Evolutionary conservation across 805 yeast species (phyloP).

Genomic region (Zygotorulaspora sp.): DNA sequence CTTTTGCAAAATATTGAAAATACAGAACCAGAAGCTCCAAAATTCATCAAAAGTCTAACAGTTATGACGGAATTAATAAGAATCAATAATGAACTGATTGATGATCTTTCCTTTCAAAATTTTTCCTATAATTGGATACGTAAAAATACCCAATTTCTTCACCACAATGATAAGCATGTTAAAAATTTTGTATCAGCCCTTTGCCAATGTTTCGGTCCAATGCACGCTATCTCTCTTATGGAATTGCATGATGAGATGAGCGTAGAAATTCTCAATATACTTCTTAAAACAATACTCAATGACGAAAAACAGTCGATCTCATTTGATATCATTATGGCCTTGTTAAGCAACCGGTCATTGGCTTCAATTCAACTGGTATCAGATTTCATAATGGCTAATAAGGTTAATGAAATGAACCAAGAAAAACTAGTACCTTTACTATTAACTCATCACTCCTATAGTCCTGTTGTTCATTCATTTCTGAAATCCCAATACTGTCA

Average conservation of each 20-base stretch:
- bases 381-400: slow-evolving; percentile 11
- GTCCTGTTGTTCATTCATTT: slow-evolving; percentile 12
- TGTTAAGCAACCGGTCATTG: slow-evolving; percentile 3
- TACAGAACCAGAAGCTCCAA: not conserved
- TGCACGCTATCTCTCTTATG: not conserved
- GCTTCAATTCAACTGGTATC: slow-evolving; percentile 4
- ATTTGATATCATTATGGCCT: slow-evolving; percentile 1
- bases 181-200: slow-evolving; percentile 3
- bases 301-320: not conserved
- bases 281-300: slow-evolving; percentile 1
- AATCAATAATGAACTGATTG: slow-evolving; percentile 33
- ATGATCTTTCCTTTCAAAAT: slow-evolving; percentile 6
- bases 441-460: slow-evolving; percentile 4
- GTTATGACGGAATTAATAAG: slow-evolving; percentile 37
- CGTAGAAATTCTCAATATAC: not conserved
- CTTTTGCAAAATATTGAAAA: slow-evolving; percentile 6
- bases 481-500: slow-evolving; percentile 14
- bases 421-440: slow-evolving; percentile 8
- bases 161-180: slow-evolving; percentile 2
- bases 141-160: slow-evolving; percentile 3
- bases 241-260: slow-evolving; percentile 1
- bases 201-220: not conserved
- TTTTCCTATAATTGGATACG: slow-evolving; percentile 9
- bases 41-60: slow-evolving; percentile 24
- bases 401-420: slow-evolving; percentile 11